Conservation (phyloP, 345 rosid genomes). For the Aegle marmelos region DNA sequence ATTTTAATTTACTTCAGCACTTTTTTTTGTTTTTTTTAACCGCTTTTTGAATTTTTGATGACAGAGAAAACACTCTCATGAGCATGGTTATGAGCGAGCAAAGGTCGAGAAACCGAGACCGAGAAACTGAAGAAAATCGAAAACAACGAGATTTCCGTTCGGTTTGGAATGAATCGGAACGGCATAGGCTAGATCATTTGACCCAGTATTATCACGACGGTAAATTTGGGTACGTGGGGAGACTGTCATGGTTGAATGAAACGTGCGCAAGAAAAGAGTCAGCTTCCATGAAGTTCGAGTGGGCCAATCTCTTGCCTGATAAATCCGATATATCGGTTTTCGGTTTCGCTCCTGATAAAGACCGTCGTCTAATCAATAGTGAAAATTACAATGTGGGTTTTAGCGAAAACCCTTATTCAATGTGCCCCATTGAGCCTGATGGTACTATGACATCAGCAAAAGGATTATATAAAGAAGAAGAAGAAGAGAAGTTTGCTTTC, state of each 20-base stretch:
- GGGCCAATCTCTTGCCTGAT: constrained; percentile 30
- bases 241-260: constrained; percentile 22
- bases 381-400: not conserved
- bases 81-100: no score
- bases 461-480: not conserved
- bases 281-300: constrained; percentile 30
- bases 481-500: not conserved
- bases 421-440: not conserved
- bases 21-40: not conserved
- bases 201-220: constrained; percentile 3
- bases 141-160: not conserved
- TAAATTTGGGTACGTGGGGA: not conserved
- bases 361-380: not conserved
- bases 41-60: not conserved
- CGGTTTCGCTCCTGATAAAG: not conserved
- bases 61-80: not conserved
- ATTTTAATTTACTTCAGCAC: not conserved
- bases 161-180: not conserved
- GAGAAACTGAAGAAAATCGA: not conserved
- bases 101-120: not conserved
- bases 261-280: constrained; percentile 15
- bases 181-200: not conserved
- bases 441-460: not conserved
- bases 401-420: not conserved
- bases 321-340: not conserved